Evolutionary conservation across 371 early-diverging fungal genomes (phyloP).

Genomic region (Mucor lusitanicus): DNA sequence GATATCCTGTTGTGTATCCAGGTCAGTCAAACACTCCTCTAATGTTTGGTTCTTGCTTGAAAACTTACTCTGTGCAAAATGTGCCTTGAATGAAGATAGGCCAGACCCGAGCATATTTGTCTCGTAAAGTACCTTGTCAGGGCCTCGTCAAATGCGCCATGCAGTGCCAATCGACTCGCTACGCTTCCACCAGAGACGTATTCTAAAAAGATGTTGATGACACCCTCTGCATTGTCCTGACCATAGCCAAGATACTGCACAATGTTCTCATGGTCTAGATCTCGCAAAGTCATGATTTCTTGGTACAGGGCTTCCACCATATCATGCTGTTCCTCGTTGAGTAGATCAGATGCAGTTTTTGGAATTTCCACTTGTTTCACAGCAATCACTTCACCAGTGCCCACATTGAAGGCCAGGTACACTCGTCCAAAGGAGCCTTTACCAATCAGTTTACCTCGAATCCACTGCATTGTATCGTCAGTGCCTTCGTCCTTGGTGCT

Average conservation of each 20-base stretch:
- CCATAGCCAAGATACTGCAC: conserved; percentile 80
- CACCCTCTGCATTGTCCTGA: conserved; percentile 60
- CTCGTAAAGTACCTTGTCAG: conserved; percentile 80
- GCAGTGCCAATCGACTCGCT: conserved; percentile 65
- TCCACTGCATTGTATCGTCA: conserved; percentile 58
- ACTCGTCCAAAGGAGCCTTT: conserved; percentile 97
- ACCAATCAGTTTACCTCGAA: conserved; percentile 88
- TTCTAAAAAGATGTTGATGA: conserved; percentile 89
- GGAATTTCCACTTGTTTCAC: conserved; percentile 91
- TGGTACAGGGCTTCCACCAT: conserved; percentile 67
- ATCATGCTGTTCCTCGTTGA: conserved; percentile 34
- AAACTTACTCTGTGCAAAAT: conserved; percentile 76
- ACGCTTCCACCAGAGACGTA: conserved; percentile 89
- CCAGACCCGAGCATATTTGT: conserved; percentile 85
- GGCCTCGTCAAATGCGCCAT: conserved; percentile 74
- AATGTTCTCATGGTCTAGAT: conserved; percentile 81
- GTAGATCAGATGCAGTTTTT: conserved; percentile 20
- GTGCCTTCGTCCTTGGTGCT: conserved; percentile 8
- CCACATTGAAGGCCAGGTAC: conserved; percentile 81
- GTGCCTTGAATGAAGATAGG: conserved; percentile 88
- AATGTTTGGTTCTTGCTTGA: neutral
- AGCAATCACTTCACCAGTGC: conserved; percentile 88
- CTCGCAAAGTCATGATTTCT: conserved; percentile 86
- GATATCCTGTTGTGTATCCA: conserved; percentile 65
- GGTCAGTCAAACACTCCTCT: no score